phyloP scores from a whole-genome alignment of 805 yeast species.

The Starmerella gropengiesseri region DNA sequence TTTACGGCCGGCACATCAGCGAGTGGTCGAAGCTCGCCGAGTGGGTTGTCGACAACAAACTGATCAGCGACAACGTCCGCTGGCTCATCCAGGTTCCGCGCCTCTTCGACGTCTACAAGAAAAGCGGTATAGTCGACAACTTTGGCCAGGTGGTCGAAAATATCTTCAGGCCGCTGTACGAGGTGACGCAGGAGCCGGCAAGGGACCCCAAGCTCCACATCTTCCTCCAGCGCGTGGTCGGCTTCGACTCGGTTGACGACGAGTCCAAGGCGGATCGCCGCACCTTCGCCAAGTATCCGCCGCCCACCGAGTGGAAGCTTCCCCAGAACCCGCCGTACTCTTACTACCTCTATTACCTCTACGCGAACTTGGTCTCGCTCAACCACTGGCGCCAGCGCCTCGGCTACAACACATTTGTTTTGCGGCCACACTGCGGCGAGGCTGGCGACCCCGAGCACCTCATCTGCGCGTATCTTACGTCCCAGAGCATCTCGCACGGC shows the following conservation, averaged over 20 bases:
- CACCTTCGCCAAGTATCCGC: slow-evolving; percentile 69
- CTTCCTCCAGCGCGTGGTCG: slow-evolving; percentile 86
- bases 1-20: slow-evolving; percentile 77
- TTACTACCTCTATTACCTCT: slow-evolving; percentile 81
- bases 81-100: slow-evolving; percentile 97
- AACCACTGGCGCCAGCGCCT: slow-evolving; percentile 71
- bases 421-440: slow-evolving; percentile 97
- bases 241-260: slow-evolving; percentile 97
- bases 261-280: slow-evolving; percentile 86
- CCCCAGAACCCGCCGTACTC: slow-evolving; percentile 92
- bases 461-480: slow-evolving; percentile 74
- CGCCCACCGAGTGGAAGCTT: slow-evolving; percentile 73
- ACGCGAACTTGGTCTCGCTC: slow-evolving; percentile 73
- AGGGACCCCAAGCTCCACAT: slow-evolving; percentile 84
- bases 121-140: slow-evolving; percentile 51
- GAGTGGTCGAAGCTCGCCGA: slow-evolving; percentile 95
- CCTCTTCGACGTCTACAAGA: slow-evolving; percentile 78
- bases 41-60: slow-evolving; percentile 90
- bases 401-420: slow-evolving; percentile 78
- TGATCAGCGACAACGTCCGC: slow-evolving; percentile 85
- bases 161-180: slow-evolving; percentile 77
- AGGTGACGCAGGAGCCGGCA: slow-evolving; percentile 74
- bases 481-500: slow-evolving; percentile 94
- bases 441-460: slow-evolving; percentile 99
- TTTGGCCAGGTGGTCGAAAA: slow-evolving; percentile 73